Evolutionary conservation across 1,139 yeast genomes (phyloP), one percentile per base, ranked within the genome.

Genomic region (Nadsonia starkeyi-henricii): DNA sequence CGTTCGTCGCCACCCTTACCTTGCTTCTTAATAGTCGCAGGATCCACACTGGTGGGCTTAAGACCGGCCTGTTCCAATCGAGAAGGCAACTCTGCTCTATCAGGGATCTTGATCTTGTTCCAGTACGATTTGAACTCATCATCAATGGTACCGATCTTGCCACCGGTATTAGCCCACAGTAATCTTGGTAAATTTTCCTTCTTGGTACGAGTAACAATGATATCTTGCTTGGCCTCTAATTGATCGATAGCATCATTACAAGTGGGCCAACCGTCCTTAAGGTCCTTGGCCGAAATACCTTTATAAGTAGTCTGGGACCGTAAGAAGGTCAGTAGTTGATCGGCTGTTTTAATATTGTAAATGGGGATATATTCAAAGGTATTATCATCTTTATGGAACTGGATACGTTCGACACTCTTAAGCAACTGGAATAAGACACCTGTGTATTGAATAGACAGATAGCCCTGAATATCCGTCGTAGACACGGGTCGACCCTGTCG

Each of bases 251-350:
- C 84, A 5, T 77, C 78, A 45, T 82, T 64, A 62, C 96, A 89
- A n/a, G 89, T 94, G 47, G 84, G 76, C 99, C 99, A 93, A 20
- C 98, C 98, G 62, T 93, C 99, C 59, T 81, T 82, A 52, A 93
- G 72, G 59, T 89, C 96, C 60, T 85, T 85, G 30, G 91, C 96
- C 0, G 88, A 72, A 1, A 84, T 75, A 2, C 98, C 98, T 60
- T 81, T 85, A 63, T 85, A 88, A 1, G 96, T 85, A 1, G 85
- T 81, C 65, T 88, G 96, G 21, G 80, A 72, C 57, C 89, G 75
- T 52, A 93, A 71, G 56, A 81, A 83, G 52, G 78, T 73, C 50
- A 93, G 64, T 53, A 93, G 70, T 54, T 86, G 95, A 50, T 80
- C 85, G 2, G 82, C 83, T 2, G 83, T 77, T 57, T 85, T 79